Conservation (phyloP, 2,329 filamentous ascomycete species). For the Aspergillus tanneri region DNA sequence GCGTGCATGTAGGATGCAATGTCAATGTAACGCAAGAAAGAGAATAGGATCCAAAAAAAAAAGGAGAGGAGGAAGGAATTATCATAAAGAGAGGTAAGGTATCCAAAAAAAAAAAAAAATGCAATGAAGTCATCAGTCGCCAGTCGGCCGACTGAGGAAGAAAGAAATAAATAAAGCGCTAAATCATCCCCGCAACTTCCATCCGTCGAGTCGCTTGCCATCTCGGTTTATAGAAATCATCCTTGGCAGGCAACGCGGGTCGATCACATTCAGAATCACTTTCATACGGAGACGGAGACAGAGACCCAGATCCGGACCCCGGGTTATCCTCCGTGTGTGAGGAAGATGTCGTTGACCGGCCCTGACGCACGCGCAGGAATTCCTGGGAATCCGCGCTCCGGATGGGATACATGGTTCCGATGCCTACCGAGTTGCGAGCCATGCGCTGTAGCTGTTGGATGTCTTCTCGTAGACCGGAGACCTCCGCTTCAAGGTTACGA, state of each 20-base stretch:
- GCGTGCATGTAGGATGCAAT: no score
- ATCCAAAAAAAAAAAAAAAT: no score
- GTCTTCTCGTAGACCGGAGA: slow-evolving; percentile 44
- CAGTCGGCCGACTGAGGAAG: no score
- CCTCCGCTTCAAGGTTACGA: slow-evolving; percentile 45
- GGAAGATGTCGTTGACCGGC: slow-evolving; percentile 21
- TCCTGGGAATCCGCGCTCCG: slow-evolving; percentile 33
- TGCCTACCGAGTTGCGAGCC: slow-evolving; percentile 31
- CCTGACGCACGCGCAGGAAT: slow-evolving; percentile 29
- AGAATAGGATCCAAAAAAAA: no score
- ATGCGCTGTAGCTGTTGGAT: slow-evolving; percentile 36
- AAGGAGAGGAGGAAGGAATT: no score
- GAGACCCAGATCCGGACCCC: background rate
- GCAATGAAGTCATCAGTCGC: no score
- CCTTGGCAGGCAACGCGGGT: slow-evolving; percentile 15
- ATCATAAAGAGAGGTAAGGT: no score
- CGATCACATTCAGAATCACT: slow-evolving; percentile 30
- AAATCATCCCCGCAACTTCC: slow-evolving; percentile 34
- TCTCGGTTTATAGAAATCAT: slow-evolving; percentile 26
- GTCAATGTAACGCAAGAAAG: no score
- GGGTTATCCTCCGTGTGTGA: slow-evolving; percentile 18
- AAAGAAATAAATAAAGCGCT: no score
- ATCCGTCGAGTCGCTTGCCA: slow-evolving; percentile 29
- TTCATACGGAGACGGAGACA: slow-evolving; percentile 17
- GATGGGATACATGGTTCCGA: slow-evolving; percentile 36